Percentiles rank a stretch among this genome's conserved stretches.
phyloP scores from a whole-genome alignment of 176 grass and related monocot species.

The Phoenix roebelenii region DNA sequence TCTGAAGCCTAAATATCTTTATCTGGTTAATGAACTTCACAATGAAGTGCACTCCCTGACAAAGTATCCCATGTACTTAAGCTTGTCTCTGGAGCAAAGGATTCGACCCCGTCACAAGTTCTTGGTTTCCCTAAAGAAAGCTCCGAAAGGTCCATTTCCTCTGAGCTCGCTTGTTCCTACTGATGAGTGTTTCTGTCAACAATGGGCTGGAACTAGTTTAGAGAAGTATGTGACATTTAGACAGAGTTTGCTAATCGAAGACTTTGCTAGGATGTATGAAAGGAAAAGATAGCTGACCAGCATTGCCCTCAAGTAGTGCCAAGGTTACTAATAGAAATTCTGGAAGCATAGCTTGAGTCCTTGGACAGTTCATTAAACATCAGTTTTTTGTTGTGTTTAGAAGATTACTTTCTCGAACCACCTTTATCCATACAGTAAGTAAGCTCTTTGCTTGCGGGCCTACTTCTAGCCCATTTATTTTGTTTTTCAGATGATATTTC shows the following conservation, averaged over 20 bases:
- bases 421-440: too few species aligned
- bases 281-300: slow-evolving; percentile 32
- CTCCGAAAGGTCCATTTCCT: slow-evolving; percentile 93
- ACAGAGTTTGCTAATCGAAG: slow-evolving; percentile 47
- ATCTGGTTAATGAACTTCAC: slow-evolving; percentile 70
- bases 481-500: too few species aligned
- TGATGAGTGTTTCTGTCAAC: slow-evolving; percentile 83
- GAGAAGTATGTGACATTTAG: slow-evolving; percentile 82
- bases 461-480: too few species aligned
- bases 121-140: slow-evolving; percentile 86
- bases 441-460: too few species aligned
- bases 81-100: slow-evolving; percentile 85
- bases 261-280: slow-evolving; percentile 45
- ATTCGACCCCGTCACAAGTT: slow-evolving; percentile 83
- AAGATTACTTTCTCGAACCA: too few species aligned
- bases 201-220: slow-evolving; percentile 85
- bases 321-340: background rate
- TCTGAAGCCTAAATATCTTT: slow-evolving; percentile 78
- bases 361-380: background rate
- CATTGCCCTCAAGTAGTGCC: background rate
- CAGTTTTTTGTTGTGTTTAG: background rate
- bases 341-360: background rate
- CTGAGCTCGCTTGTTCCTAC: slow-evolving; percentile 74
- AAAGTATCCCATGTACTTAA: slow-evolving; percentile 95
- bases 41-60: slow-evolving; percentile 69